phyloP scores from a whole-genome alignment of 345 rosid species.

The Gynandropsis gynandra region DNA sequence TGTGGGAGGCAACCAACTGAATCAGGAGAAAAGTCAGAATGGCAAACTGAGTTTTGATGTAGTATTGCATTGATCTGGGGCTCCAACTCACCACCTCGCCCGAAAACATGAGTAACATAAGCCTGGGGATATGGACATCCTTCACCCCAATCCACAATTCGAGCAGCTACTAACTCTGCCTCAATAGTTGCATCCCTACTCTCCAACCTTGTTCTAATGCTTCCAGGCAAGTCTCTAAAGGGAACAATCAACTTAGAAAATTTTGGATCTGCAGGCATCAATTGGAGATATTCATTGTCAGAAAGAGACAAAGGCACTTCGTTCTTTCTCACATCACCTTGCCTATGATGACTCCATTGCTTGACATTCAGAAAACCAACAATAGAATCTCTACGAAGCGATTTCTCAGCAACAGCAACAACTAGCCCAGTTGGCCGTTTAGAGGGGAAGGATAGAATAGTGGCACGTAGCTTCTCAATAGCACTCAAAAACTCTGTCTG shows the following conservation, averaged over 20 bases:
- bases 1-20: constrained; percentile 58
- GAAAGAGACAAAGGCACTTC: constrained; percentile 27
- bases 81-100: constrained; percentile 61
- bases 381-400: constrained; percentile 53
- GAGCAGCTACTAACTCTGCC: constrained; percentile 72
- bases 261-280: constrained; percentile 60
- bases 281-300: constrained; percentile 40
- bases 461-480: constrained; percentile 42
- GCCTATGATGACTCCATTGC: constrained; percentile 44
- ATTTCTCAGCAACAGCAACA: constrained; percentile 55
- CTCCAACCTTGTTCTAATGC: constrained; percentile 57
- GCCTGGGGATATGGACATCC: constrained; percentile 58
- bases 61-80: constrained; percentile 63
- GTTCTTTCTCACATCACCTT: constrained; percentile 35
- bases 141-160: constrained; percentile 57
- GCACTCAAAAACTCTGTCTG: constrained; percentile 36
- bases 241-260: constrained; percentile 63
- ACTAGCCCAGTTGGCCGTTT: constrained; percentile 87
- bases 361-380: constrained; percentile 72
- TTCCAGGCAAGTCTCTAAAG: constrained; percentile 46
- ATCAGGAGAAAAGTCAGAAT: constrained; percentile 55
- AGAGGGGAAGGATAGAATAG: constrained; percentile 45
- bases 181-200: constrained; percentile 50
- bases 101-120: constrained; percentile 46
- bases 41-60: constrained; percentile 51